Conservation (phyloP, 352 stramenopile genomes). For the Globisporangium heterothallicum region DNA sequence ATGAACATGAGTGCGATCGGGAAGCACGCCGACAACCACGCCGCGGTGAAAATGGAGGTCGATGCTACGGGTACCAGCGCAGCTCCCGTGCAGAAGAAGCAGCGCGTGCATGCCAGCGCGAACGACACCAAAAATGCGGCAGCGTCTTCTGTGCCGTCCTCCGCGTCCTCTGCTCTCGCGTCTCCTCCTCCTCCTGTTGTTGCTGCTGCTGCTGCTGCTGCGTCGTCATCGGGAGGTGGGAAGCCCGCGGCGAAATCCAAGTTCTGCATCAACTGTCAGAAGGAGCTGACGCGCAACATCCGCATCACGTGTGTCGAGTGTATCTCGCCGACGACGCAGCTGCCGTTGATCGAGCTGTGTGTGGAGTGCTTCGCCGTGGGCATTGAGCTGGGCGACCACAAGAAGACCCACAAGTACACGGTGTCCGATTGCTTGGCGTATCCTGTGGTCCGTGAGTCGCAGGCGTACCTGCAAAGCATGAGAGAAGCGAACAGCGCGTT, state of each 20-base stretch:
- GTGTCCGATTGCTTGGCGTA: constrained; percentile 83
- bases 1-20: constrained; percentile 12
- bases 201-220: constrained; percentile 12
- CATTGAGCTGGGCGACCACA: constrained; percentile 70
- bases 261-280: constrained; percentile 83
- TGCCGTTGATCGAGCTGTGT: constrained; percentile 85
- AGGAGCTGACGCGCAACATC: constrained; percentile 80
- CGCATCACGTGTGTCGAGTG: constrained; percentile 83
- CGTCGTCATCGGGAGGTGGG: constrained; percentile 14
- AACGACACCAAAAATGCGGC: not conserved
- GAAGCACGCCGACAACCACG: not conserved
- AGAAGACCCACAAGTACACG: constrained; percentile 75
- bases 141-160: not conserved
- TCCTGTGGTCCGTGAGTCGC: constrained; percentile 54
- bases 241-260: constrained; percentile 49
- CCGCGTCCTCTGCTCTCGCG: not conserved
- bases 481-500: constrained; percentile 4
- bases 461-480: constrained; percentile 5
- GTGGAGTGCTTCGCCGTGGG: constrained; percentile 93
- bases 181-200: not conserved
- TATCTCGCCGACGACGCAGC: constrained; percentile 19
- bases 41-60: constrained; percentile 2
- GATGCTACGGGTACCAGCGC: not conserved
- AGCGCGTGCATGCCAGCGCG: constrained; percentile 5
- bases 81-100: constrained; percentile 12